Percentiles rank a stretch among this genome's conserved stretches.
Evolutionary conservation across 1,284 basidiomycete species (phyloP).

Genomic region (Microbotryum violaceum): DNA sequence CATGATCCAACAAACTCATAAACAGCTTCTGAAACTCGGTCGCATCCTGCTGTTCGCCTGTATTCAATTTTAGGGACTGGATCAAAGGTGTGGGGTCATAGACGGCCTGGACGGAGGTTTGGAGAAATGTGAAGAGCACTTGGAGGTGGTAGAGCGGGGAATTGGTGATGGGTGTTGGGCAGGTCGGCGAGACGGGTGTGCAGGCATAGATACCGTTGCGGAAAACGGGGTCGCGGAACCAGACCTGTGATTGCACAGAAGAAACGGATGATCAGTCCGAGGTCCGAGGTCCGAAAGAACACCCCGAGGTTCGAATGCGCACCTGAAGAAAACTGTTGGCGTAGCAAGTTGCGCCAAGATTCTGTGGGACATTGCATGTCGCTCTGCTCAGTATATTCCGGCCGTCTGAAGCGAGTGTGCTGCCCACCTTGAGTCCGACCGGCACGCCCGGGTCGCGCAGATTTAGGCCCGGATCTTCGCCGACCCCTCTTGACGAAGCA

Average conservation of each 20-base stretch:
- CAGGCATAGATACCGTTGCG: slow-evolving; percentile 55
- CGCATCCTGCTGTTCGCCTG: slow-evolving; percentile 83
- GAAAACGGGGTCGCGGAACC: slow-evolving; percentile 59
- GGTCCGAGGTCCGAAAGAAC: not conserved
- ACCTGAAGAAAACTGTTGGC: slow-evolving; percentile 83
- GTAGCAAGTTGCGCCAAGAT: slow-evolving; percentile 70
- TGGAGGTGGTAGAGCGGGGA: slow-evolving; percentile 46
- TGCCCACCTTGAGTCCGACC: slow-evolving; percentile 64
- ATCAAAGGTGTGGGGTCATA: slow-evolving; percentile 77
- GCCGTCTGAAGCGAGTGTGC: not conserved
- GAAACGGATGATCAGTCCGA: slow-evolving; percentile 5
- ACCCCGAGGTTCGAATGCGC: slow-evolving; percentile 12
- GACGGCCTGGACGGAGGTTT: slow-evolving; percentile 57
- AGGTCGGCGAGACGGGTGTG: not conserved
- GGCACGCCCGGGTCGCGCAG: slow-evolving; percentile 53
- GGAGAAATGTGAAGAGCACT: slow-evolving; percentile 61
- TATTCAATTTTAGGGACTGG: slow-evolving; percentile 67
- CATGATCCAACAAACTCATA: slow-evolving; percentile 71
- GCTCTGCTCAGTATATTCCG: slow-evolving; percentile 13
- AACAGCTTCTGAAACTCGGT: slow-evolving; percentile 95
- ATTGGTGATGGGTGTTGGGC: not conserved
- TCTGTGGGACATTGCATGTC: slow-evolving; percentile 46
- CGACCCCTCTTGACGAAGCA: slow-evolving; percentile 51
- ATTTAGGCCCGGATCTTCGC: slow-evolving; percentile 48
- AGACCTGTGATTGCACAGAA: slow-evolving; percentile 46